Conservation (phyloP, 2,329 filamentous ascomycete genomes). For the Aspergillus tamarii region DNA sequence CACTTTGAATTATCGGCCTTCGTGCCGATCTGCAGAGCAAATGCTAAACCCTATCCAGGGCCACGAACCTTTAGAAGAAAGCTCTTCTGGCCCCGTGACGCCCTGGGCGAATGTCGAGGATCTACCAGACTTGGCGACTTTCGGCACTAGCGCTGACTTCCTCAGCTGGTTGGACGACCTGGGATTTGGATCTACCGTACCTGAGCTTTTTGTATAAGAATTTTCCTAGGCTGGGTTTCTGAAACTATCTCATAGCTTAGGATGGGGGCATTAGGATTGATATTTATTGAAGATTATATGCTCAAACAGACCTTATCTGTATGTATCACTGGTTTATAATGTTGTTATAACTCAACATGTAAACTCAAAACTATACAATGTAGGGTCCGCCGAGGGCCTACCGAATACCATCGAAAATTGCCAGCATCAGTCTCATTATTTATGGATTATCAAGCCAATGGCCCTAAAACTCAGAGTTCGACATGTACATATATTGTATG, state of each 20-base stretch:
- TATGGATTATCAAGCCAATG: not conserved
- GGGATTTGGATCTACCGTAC: conserved; percentile 2
- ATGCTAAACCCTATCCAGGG: conserved; percentile 15
- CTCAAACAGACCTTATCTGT: too few species aligned
- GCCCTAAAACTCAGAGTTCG: not conserved
- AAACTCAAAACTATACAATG: not conserved
- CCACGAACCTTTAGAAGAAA: not conserved
- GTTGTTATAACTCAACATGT: not conserved
- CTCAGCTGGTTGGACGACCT: conserved; percentile 13
- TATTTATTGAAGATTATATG: not conserved
- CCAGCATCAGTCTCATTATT: not conserved
- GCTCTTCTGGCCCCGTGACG: not conserved
- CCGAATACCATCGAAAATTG: not conserved
- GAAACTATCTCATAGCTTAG: not conserved
- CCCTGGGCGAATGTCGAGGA: not conserved
- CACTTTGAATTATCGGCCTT: conserved; percentile 19
- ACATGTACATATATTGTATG: not conserved
- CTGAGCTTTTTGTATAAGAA: not conserved
- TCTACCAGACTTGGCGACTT: not conserved
- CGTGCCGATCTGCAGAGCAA: not conserved
- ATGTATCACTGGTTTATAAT: not conserved
- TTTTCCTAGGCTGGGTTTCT: not conserved
- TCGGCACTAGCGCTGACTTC: conserved; percentile 9
- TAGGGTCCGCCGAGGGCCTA: not conserved
- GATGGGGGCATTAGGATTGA: not conserved